These are phyloP conservation scores for Fomitopsis pinicola DNA, from an alignment of 1,284 basidiomycete genomes.

Conservation along the genomic window DNA sequence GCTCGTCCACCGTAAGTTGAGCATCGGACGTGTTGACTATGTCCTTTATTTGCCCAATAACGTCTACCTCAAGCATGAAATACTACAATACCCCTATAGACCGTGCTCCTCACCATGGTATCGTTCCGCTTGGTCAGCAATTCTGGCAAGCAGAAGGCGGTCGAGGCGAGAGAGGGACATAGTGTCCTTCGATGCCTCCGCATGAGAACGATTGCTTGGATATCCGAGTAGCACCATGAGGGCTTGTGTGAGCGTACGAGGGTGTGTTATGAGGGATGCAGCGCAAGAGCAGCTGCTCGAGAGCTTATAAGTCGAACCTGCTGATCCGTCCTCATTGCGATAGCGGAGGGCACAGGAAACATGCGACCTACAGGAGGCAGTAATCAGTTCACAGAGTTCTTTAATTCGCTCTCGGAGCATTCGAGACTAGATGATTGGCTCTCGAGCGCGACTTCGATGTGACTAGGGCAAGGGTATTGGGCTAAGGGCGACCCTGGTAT, in stretches of 20 bases:
- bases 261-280: background rate
- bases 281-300: background rate
- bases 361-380: slow-evolving; percentile 7
- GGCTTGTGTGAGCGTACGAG: background rate
- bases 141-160: slow-evolving; percentile 52
- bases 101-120: slow-evolving; percentile 46
- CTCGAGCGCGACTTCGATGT: background rate
- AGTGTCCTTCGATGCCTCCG: slow-evolving; percentile 11
- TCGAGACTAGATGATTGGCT: background rate
- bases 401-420: background rate
- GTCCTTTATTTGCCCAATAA: slow-evolving; percentile 53
- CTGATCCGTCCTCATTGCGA: background rate
- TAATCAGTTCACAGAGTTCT: background rate
- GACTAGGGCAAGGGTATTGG: slow-evolving; percentile 1
- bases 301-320: background rate
- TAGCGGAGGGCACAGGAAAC: slow-evolving; percentile 6
- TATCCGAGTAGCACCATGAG: background rate
- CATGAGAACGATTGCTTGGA: background rate
- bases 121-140: slow-evolving; percentile 64
- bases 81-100: background rate
- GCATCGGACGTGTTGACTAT: slow-evolving; percentile 46
- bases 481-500: slow-evolving; percentile 1
- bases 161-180: slow-evolving; percentile 29
- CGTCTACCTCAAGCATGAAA: slow-evolving; percentile 34
- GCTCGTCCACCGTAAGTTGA: slow-evolving; percentile 55